Evolutionary conservation across 768 basidiomycete genomes (phyloP).

Genomic region (Neoboletus magnificus): DNA sequence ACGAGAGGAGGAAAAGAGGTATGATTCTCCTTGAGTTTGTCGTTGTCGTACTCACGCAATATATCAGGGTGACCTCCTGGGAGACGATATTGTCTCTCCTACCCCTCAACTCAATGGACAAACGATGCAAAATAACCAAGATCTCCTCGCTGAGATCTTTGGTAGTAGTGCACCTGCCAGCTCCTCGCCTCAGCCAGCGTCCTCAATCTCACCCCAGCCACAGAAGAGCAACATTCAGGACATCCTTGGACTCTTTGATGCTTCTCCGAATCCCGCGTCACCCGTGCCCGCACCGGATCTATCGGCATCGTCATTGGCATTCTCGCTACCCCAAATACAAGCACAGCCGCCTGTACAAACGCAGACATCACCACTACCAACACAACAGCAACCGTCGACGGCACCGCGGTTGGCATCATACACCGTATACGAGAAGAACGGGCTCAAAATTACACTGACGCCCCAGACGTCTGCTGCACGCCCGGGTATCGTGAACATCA

Average conservation of each 20-base stretch:
- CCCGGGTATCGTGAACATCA: conserved; percentile 88
- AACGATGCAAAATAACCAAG: conserved; percentile 63
- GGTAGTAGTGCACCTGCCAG: conserved; percentile 45
- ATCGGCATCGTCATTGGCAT: conserved; percentile 34
- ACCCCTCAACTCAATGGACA: conserved; percentile 43
- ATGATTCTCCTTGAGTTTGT: conserved; percentile 14
- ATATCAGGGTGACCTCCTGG: conserved; percentile 67
- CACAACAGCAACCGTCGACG: conserved; percentile 32
- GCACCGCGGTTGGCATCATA: conserved; percentile 64
- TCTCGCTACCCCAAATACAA: conserved; percentile 38
- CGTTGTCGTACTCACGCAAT: not conserved
- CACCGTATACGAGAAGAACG: conserved; percentile 90
- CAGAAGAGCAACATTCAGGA: conserved; percentile 73
- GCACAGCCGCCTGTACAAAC: conserved; percentile 33
- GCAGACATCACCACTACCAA: conserved; percentile 30
- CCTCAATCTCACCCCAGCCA: conserved; percentile 43
- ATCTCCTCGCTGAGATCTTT: conserved; percentile 91
- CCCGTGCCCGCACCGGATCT: conserved; percentile 11
- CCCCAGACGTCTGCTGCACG: conserved; percentile 77
- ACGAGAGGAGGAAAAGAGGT: conserved; percentile 76
- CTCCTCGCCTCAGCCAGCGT: conserved; percentile 32
- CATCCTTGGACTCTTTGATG: conserved; percentile 85
- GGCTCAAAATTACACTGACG: conserved; percentile 82
- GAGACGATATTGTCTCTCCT: conserved; percentile 60
- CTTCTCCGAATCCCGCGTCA: conserved; percentile 37